A percentile compares a stretch with the other conserved stretches of the same genome.
Evolutionary conservation across 2,329 filamentous ascomycete genomes (phyloP).

Genomic region (Epichloe coenophiala): DNA sequence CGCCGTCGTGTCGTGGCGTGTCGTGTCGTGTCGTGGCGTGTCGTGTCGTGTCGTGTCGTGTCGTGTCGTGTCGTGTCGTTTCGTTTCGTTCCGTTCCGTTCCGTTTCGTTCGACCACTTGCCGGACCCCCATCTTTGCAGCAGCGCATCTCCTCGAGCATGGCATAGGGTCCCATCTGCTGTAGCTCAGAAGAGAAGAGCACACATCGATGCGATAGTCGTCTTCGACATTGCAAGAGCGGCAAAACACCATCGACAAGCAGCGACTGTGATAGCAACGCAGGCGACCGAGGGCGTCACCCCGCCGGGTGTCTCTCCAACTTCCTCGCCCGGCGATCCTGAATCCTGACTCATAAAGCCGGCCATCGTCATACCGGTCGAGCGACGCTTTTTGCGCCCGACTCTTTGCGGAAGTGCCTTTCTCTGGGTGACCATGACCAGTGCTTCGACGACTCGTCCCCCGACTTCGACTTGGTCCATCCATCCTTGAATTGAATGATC

Average conservation of each 20-base stretch:
- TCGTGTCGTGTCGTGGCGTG: neutral
- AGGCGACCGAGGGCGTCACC: neutral
- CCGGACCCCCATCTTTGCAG: neutral
- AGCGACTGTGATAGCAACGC: neutral
- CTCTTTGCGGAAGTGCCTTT: neutral
- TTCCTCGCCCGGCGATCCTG: neutral
- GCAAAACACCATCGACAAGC: neutral
- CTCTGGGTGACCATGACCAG: slow-evolving; percentile 6
- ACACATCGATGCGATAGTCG: neutral
- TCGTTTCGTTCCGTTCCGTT: too few species aligned
- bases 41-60: neutral
- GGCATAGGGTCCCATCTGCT: neutral
- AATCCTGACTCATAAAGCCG: neutral
- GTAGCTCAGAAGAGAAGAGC: neutral
- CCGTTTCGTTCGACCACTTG: neutral
- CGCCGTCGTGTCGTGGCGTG: neutral
- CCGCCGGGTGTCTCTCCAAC: neutral
- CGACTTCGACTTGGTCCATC: neutral
- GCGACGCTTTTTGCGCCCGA: neutral
- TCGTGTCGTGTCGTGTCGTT: too few species aligned
- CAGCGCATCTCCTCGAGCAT: neutral
- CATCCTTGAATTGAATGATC: neutral
- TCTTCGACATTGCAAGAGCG: neutral
- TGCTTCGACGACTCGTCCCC: neutral
- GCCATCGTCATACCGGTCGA: neutral